These are phyloP conservation scores for Solanum sitiens DNA, from an alignment of 257 asterid species.

Conservation along the genomic window DNA sequence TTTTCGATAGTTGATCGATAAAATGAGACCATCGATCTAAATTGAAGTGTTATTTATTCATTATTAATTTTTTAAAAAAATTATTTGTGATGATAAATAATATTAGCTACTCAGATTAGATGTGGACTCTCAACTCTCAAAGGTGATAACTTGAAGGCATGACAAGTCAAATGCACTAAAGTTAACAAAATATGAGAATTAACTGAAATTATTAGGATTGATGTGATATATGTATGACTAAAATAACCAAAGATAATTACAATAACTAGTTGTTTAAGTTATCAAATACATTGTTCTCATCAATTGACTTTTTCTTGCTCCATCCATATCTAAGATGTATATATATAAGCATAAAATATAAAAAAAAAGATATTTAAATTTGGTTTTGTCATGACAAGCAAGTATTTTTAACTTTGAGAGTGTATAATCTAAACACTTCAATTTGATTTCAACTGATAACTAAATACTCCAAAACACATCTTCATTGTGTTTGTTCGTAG, in stretches of 20 bases:
- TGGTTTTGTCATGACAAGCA: accelerated
- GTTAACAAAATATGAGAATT: neutral
- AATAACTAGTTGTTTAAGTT: neutral
- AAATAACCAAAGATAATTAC: neutral
- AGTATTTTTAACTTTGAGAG: too few species aligned
- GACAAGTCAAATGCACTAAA: neutral
- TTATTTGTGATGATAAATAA: too few species aligned
- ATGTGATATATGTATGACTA: neutral
- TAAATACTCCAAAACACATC: too few species aligned
- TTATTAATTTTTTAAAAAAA: too few species aligned
- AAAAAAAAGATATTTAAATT: too few species aligned
- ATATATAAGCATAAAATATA: too few species aligned
- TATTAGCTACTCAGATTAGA: neutral
- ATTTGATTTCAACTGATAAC: accelerated
- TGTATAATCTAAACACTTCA: accelerated
- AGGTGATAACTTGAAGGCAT: neutral
- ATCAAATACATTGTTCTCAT: neutral
- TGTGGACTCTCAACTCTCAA: neutral
- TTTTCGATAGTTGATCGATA: too few species aligned
- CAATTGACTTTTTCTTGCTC: neutral
- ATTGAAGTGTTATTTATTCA: too few species aligned
- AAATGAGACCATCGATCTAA: too few species aligned
- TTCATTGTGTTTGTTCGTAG: too few species aligned
- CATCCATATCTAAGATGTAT: neutral
- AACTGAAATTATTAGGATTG: neutral